Conservation (phyloP, 768 basidiomycete genomes). For the Russula brevipes region DNA sequence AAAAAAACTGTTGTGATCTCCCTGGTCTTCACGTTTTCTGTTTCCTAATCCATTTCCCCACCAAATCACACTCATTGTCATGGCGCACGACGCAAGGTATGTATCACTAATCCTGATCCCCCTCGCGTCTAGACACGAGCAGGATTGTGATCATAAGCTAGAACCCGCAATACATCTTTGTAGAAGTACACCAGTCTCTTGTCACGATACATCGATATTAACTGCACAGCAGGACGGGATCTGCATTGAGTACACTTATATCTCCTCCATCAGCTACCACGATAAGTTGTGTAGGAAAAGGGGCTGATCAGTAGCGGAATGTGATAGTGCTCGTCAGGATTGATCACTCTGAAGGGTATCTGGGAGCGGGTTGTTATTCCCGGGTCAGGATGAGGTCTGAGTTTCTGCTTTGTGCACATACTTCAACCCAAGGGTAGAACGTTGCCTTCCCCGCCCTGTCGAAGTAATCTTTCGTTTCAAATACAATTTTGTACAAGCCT, state of each 20-base stretch:
- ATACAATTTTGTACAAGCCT: conserved; percentile 73
- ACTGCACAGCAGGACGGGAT: conserved; percentile 7
- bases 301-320: conserved; percentile 90
- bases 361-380: conserved; percentile 4
- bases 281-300: conserved; percentile 86
- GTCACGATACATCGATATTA: conserved; percentile 16
- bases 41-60: background rate
- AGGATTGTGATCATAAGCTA: conserved; percentile 1
- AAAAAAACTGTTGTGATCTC: background rate
- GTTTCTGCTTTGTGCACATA: conserved; percentile 32
- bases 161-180: conserved; percentile 9
- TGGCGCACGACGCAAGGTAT: background rate
- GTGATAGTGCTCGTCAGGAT: conserved; percentile 81
- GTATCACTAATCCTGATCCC: background rate
- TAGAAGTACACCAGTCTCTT: conserved; percentile 19
- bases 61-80: background rate
- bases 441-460: conserved; percentile 53
- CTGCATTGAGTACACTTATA: background rate
- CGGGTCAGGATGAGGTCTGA: background rate
- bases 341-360: conserved; percentile 73
- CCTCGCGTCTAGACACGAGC: background rate
- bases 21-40: background rate
- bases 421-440: conserved; percentile 93
- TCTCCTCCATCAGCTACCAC: conserved; percentile 58
- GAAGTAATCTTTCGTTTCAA: conserved; percentile 82